phyloP scores from a whole-genome alignment of 2,329 filamentous ascomycete species.

The Alternaria triticina region DNA sequence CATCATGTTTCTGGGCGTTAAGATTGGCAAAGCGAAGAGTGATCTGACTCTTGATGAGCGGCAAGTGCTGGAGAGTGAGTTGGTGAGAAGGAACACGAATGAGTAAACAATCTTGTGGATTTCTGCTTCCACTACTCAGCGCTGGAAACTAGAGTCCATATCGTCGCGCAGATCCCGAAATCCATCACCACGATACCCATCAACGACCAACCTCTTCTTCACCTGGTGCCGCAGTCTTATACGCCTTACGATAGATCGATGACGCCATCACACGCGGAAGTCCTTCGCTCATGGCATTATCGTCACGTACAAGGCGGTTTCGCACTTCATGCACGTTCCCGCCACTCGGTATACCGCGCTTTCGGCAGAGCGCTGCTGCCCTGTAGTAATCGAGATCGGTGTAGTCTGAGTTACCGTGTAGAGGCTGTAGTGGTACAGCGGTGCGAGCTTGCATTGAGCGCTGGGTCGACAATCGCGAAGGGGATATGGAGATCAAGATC shows the following conservation, averaged over 20 bases:
- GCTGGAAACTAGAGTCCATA: background rate
- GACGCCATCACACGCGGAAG: background rate
- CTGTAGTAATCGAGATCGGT: conserved; percentile 18
- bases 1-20: conserved; percentile 47
- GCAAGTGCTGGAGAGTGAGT: conserved; percentile 38
- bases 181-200: background rate
- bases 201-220: background rate
- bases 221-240: background rate
- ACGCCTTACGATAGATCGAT: background rate
- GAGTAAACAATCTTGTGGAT: background rate
- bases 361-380: conserved; percentile 20
- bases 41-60: conserved; percentile 44
- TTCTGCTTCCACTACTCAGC: background rate
- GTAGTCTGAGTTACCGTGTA: conserved; percentile 14
- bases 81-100: conserved; percentile 25
- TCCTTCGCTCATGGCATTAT: conserved; percentile 16
- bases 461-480: background rate
- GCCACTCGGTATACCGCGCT: conserved; percentile 18
- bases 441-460: background rate
- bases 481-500: background rate
- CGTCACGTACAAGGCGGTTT: conserved; percentile 27
- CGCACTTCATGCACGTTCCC: conserved; percentile 17
- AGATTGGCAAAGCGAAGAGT: conserved; percentile 46
- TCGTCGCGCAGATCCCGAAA: background rate
- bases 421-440: background rate